phyloP scores from a whole-genome alignment of 768 basidiomycete species.

The Kwoniella botswanensis region DNA sequence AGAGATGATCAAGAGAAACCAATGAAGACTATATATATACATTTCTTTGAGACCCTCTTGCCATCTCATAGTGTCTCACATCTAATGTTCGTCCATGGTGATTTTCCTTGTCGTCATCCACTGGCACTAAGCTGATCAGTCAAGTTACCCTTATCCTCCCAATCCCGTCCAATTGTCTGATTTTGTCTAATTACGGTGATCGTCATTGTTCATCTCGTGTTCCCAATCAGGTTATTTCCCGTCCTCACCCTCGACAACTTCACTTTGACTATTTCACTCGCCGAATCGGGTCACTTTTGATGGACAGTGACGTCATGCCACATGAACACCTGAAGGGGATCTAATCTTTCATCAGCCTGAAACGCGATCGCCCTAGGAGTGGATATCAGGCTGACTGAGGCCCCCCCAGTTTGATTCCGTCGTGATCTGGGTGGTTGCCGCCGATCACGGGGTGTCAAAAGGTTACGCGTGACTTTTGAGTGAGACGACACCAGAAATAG shows the following conservation, averaged over 20 bases:
- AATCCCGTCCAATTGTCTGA: background rate
- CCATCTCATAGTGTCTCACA: no score
- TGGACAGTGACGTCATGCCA: background rate
- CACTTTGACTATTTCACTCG: background rate
- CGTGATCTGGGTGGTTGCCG: background rate
- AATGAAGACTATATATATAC: no score
- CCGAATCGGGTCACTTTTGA: background rate
- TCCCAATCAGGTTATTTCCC: background rate
- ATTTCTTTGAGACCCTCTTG: no score
- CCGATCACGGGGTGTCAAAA: background rate
- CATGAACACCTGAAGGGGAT: background rate
- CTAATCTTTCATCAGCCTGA: conserved; percentile 3
- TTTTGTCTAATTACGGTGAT: background rate
- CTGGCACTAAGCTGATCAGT: no score
- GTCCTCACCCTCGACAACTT: background rate
- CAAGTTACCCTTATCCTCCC: background rate
- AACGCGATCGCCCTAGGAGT: background rate
- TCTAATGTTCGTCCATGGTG: no score
- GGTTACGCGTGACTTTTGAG: background rate
- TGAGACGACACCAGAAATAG: conserved; percentile 1
- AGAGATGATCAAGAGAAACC: no score
- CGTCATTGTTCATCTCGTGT: background rate
- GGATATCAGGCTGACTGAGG: background rate
- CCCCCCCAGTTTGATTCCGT: background rate
- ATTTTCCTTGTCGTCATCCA: no score